Evolutionary conservation across 2,329 filamentous ascomycete genomes (phyloP).

Genomic region (Hypoxylon sp.): DNA sequence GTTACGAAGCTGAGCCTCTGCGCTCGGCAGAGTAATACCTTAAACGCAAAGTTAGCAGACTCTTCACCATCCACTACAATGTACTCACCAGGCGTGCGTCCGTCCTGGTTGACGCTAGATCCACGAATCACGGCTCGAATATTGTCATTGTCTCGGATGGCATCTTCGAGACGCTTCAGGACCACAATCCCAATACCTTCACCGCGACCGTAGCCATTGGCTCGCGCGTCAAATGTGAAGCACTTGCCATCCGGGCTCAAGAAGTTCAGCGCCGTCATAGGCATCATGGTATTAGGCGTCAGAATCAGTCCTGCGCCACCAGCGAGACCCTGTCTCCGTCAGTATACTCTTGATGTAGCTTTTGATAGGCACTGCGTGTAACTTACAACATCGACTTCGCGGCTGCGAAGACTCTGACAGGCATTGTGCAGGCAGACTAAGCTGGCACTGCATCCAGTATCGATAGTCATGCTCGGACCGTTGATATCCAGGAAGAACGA

Average conservation of each 20-base stretch:
- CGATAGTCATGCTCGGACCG: constrained; percentile 53
- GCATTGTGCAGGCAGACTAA: constrained; percentile 54
- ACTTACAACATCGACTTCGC: constrained; percentile 44
- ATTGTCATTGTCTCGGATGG: constrained; percentile 28
- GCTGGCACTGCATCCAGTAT: constrained; percentile 57
- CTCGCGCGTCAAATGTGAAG: constrained; percentile 33
- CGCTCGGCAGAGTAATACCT: constrained; percentile 67
- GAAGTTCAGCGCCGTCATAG: constrained; percentile 64
- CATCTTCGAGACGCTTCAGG: constrained; percentile 27
- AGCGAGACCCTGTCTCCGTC: constrained; percentile 49
- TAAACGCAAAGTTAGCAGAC: constrained; percentile 16
- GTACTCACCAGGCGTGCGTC: constrained; percentile 28
- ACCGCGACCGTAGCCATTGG: constrained; percentile 26
- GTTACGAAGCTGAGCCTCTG: constrained; percentile 48
- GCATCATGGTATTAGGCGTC: constrained; percentile 63
- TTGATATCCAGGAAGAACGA: constrained; percentile 53
- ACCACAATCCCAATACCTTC: constrained; percentile 25
- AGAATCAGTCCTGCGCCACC: constrained; percentile 63
- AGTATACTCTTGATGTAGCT: constrained; percentile 22
- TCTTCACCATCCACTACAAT: not conserved
- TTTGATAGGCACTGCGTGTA: constrained; percentile 20
- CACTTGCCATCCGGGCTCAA: constrained; percentile 57
- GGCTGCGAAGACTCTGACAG: constrained; percentile 47
- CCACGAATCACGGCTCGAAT: constrained; percentile 30
- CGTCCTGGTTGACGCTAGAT: constrained; percentile 31